Evolutionary conservation across 2,329 filamentous ascomycete genomes (phyloP).

Genomic region (Diaporthe destruens): DNA sequence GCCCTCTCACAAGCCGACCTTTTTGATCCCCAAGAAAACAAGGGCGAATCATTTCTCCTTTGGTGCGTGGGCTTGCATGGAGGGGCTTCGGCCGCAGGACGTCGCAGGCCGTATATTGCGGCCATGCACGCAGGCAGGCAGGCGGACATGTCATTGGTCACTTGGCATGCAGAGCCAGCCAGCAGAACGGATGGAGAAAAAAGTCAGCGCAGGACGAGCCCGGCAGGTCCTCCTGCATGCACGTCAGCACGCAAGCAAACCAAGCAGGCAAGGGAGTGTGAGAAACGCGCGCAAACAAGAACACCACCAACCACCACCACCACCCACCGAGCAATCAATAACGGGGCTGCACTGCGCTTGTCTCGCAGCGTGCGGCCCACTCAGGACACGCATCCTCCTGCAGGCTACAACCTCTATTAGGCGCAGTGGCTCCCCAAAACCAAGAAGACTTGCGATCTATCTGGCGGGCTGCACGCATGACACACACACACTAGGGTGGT

Average conservation of each 20-base stretch:
- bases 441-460: neutral
- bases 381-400: constrained; percentile 12
- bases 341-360: constrained; percentile 22
- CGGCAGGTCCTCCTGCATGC: constrained; percentile 7
- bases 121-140: constrained; percentile 23
- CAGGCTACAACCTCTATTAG: neutral
- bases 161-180: constrained; percentile 20
- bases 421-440: constrained; percentile 18
- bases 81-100: constrained; percentile 28
- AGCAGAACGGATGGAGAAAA: constrained; percentile 6
- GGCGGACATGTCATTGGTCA: constrained; percentile 13
- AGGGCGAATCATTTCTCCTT: constrained; percentile 34
- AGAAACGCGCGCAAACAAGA: constrained; percentile 26
- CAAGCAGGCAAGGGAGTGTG: neutral
- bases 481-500: constrained; percentile 4
- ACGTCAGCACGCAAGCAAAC: constrained; percentile 1
- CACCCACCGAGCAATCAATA: neutral
- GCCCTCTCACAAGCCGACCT: constrained; percentile 15
- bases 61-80: constrained; percentile 29
- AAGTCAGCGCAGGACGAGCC: constrained; percentile 7
- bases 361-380: constrained; percentile 13
- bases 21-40: constrained; percentile 1
- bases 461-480: neutral
- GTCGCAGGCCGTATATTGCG: constrained; percentile 35
- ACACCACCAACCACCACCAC: neutral